A percentile compares a stretch with the other conserved stretches of the same genome.
phyloP scores from a whole-genome alignment of 179 eudicot genomes.

The Spinacia oleracea region DNA sequence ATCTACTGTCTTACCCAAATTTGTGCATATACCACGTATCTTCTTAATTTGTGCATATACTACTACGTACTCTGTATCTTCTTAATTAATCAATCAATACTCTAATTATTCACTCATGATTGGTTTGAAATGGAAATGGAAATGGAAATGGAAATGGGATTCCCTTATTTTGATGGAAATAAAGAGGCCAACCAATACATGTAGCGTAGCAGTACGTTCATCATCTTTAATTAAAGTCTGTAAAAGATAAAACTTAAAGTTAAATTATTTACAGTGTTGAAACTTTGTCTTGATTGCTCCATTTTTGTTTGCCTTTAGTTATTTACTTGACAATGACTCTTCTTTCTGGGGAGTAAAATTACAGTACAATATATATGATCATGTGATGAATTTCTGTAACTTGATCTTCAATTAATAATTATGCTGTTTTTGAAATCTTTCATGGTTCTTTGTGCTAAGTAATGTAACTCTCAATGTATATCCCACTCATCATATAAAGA shows the following conservation, averaged over 20 bases:
- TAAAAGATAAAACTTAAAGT: constrained; percentile 13
- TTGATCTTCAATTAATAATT: not conserved
- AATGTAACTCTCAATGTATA: constrained; percentile 20
- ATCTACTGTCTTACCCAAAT: too few relatives aligned
- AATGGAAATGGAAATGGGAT: not conserved
- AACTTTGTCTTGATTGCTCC: constrained; percentile 8
- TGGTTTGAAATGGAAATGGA: not conserved
- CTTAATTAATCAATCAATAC: too few relatives aligned
- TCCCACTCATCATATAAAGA: constrained; percentile 1
- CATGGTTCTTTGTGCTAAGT: constrained; percentile 18
- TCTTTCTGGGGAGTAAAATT: not conserved
- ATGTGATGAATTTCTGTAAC: constrained; percentile 16
- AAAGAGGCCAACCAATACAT: not conserved
- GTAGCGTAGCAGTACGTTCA: not conserved
- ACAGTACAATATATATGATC: not conserved
- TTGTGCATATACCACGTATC: too few relatives aligned
- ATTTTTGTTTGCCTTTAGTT: not conserved
- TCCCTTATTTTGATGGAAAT: constrained; percentile 1
- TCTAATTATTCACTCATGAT: not conserved
- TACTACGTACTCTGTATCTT: too few relatives aligned
- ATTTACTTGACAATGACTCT: not conserved
- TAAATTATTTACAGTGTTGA: constrained; percentile 10
- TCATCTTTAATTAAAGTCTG: constrained; percentile 20
- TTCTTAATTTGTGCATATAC: too few relatives aligned
- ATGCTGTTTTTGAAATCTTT: not conserved